Percentiles rank a stretch among this genome's conserved stretches.
Conservation (phyloP, 2,329 filamentous ascomycete genomes). For the Hypoxylon sp. region DNA sequence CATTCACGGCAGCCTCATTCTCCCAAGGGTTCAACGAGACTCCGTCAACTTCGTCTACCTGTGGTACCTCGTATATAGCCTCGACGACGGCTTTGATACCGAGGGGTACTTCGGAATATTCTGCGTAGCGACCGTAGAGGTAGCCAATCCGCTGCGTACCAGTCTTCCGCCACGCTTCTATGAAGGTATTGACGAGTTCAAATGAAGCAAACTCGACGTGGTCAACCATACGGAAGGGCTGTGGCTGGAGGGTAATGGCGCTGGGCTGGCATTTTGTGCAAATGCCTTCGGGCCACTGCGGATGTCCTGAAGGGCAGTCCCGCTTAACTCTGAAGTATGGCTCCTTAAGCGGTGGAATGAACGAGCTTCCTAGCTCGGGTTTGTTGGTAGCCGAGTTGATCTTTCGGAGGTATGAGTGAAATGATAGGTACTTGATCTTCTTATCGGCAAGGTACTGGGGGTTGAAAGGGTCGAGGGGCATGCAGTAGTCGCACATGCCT, state of each 20-base stretch:
- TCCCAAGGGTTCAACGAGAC: conserved; percentile 88
- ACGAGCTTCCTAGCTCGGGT: conserved; percentile 91
- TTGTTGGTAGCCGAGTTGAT: conserved; percentile 97
- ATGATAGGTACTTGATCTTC: conserved; percentile 98
- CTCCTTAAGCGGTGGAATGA: conserved; percentile 94
- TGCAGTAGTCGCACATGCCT: conserved; percentile 99
- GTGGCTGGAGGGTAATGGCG: conserved; percentile 93
- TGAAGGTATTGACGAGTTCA: conserved; percentile 86
- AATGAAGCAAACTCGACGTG: conserved; percentile 96
- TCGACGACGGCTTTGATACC: conserved; percentile 96
- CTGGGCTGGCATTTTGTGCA: conserved; percentile 99
- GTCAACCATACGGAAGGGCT: conserved; percentile 96
- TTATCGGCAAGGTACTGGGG: conserved; percentile 89
- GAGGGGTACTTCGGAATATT: conserved; percentile 92
- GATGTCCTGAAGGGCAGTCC: conserved; percentile 93
- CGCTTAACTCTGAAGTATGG: conserved; percentile 91
- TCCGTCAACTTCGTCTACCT: conserved; percentile 89
- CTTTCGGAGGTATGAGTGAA: conserved; percentile 94
- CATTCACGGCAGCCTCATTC: conserved; percentile 84
- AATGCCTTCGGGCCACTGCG: conserved; percentile 94
- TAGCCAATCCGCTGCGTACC: conserved; percentile 89
- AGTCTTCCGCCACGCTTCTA: conserved; percentile 91
- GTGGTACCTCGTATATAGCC: conserved; percentile 96
- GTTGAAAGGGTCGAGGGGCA: conserved; percentile 95
- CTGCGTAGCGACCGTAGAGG: conserved; percentile 89